A percentile compares a stretch with the other conserved stretches of the same genome.
Conservation (phyloP, 202 grass and related monocot species). For the Zoysia matrella region DNA sequence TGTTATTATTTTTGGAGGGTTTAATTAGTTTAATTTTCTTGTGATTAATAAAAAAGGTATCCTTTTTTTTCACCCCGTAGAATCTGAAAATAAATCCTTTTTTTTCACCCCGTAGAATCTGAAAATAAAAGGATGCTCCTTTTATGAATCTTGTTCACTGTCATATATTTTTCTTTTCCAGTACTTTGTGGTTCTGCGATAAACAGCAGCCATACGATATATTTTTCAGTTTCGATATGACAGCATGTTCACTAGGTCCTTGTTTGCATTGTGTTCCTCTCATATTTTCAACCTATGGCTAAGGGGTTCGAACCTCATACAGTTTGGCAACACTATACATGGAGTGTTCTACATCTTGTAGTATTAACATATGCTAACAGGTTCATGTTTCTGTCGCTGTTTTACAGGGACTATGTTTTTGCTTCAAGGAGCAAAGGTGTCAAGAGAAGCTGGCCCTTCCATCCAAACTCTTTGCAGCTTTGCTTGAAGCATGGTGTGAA, state of each 20-base stretch:
- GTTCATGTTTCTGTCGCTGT: constrained; percentile 35
- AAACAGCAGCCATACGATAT: constrained; percentile 10
- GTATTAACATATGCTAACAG: constrained; percentile 55
- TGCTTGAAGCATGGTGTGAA: constrained; percentile 76
- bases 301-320: constrained; percentile 39
- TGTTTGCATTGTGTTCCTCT: constrained; percentile 42
- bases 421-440: constrained; percentile 75
- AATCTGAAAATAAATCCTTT: too few relatives aligned
- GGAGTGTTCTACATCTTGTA: background rate
- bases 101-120: constrained; percentile 42
- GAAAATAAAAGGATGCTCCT: constrained; percentile 49
- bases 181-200: constrained; percentile 41
- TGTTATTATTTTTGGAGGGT: constrained; percentile 29
- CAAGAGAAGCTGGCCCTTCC: constrained; percentile 82
- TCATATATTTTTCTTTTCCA: constrained; percentile 38
- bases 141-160: constrained; percentile 50
- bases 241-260: constrained; percentile 52
- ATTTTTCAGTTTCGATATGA: constrained; percentile 48
- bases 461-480: constrained; percentile 64
- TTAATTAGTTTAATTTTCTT: constrained; percentile 54
- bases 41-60: constrained; percentile 47
- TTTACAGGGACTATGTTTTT: constrained; percentile 85
- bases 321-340: constrained; percentile 34
- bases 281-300: constrained; percentile 36
- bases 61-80: background rate